Percentiles rank a stretch among this genome's conserved stretches.
Evolutionary conservation across 139 green algal genomes (phyloP).

Genomic region (Closterium sp.): DNA sequence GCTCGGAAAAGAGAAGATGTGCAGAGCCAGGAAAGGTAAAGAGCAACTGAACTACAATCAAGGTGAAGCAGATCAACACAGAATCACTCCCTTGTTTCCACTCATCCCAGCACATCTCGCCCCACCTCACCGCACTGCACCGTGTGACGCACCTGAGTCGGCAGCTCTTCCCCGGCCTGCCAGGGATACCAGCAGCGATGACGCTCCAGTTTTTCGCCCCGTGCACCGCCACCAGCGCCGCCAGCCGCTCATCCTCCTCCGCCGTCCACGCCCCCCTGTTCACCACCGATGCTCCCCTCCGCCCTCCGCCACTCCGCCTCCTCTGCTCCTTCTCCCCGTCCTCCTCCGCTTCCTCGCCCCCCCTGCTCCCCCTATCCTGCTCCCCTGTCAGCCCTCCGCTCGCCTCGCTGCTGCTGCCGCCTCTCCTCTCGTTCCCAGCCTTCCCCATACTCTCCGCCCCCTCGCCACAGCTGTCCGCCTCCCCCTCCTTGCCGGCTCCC

Average conservation of each 20-base stretch:
- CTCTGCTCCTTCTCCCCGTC: background rate
- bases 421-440: background rate
- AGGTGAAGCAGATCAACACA: no score
- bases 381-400: background rate
- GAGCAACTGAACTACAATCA: background rate
- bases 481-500: background rate
- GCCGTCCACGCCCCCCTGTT: constrained; percentile 17
- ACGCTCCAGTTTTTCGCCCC: constrained; percentile 18
- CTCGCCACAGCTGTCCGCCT: background rate
- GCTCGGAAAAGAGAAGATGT: no score
- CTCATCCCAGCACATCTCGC: no score
- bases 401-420: background rate
- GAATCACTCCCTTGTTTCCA: no score
- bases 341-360: background rate
- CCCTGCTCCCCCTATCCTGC: background rate
- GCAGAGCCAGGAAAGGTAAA: no score
- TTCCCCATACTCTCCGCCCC: background rate
- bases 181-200: constrained; percentile 20
- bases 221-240: constrained; percentile 22
- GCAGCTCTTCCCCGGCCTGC: constrained; percentile 20
- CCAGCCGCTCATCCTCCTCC: constrained; percentile 24
- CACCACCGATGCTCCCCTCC: background rate
- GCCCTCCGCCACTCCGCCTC: background rate
- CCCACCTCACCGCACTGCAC: background rate
- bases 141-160: constrained; percentile 13